phyloP scores from a whole-genome alignment of 2,329 filamentous ascomycete genomes.

The Penicillium polonicum region DNA sequence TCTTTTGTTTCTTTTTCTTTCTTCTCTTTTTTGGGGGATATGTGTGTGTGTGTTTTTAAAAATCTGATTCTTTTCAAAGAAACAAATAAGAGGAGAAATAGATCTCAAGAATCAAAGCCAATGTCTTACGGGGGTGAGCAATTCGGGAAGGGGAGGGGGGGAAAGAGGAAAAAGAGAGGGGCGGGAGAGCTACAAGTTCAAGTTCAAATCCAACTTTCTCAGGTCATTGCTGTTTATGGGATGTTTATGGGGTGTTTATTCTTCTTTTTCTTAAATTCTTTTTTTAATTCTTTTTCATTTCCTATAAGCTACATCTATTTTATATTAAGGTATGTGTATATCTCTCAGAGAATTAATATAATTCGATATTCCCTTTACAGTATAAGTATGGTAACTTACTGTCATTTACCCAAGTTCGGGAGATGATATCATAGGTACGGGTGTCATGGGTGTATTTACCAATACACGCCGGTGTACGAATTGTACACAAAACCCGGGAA shows the following conservation, averaged over 20 bases:
- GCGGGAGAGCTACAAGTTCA: constrained; percentile 17
- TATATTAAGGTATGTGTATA: not conserved
- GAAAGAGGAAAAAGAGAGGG: constrained; percentile 20
- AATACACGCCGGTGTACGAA: constrained; percentile 4
- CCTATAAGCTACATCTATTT: not conserved
- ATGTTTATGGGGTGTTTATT: too few relatives aligned
- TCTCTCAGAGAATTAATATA: not conserved
- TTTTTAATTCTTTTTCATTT: not conserved
- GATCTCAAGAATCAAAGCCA: constrained; percentile 3
- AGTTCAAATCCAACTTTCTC: constrained; percentile 7
- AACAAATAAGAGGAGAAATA: not conserved
- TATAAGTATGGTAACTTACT: constrained; percentile 3
- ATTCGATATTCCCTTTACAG: not conserved
- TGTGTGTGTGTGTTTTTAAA: too few relatives aligned
- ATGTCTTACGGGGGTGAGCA: constrained; percentile 13
- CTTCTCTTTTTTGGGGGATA: not conserved
- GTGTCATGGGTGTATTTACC: not conserved
- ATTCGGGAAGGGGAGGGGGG: constrained; percentile 13
- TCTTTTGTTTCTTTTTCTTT: not conserved
- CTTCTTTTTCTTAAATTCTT: not conserved
- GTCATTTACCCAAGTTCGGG: constrained; percentile 4
- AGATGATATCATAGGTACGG: constrained; percentile 15
- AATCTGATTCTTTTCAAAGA: not conserved
- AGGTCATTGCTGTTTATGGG: not conserved
- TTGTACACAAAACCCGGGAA: not conserved